A percentile compares a stretch with the other conserved stretches of the same genome.
Conservation (phyloP, 176 grass and related monocot genomes). For the Secale cereale region DNA sequence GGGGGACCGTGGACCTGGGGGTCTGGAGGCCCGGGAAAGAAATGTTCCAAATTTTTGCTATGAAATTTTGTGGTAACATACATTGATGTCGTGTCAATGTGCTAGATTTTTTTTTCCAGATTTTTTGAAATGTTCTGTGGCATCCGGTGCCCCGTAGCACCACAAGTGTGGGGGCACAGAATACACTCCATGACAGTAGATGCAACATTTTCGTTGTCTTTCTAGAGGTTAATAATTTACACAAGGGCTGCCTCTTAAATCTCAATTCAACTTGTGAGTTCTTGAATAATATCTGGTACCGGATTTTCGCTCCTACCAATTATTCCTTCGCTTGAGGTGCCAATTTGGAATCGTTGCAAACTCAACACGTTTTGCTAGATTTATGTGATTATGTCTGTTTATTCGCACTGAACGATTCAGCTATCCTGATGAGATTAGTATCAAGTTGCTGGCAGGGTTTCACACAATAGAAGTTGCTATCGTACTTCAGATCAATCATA, state of each 20-base stretch:
- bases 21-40: too few species aligned
- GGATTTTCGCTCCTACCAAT: neutral
- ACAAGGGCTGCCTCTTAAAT: neutral
- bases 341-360: neutral
- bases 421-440: neutral
- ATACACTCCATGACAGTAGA: too few species aligned
- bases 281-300: constrained; percentile 1
- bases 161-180: too few species aligned
- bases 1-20: too few species aligned
- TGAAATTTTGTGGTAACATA: too few species aligned
- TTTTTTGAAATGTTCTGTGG: too few species aligned
- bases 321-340: neutral
- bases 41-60: too few species aligned
- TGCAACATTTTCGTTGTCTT: neutral
- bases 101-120: too few species aligned
- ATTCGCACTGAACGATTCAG: neutral
- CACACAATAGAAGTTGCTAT: neutral
- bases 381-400: constrained; percentile 13
- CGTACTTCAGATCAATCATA: constrained; percentile 6
- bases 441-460: neutral
- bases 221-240: constrained; percentile 5
- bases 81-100: too few species aligned
- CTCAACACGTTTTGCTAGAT: neutral
- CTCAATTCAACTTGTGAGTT: neutral
- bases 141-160: too few species aligned